Conservation (phyloP, 108 stramenopile species). For the Cyclotella distinguenda region DNA sequence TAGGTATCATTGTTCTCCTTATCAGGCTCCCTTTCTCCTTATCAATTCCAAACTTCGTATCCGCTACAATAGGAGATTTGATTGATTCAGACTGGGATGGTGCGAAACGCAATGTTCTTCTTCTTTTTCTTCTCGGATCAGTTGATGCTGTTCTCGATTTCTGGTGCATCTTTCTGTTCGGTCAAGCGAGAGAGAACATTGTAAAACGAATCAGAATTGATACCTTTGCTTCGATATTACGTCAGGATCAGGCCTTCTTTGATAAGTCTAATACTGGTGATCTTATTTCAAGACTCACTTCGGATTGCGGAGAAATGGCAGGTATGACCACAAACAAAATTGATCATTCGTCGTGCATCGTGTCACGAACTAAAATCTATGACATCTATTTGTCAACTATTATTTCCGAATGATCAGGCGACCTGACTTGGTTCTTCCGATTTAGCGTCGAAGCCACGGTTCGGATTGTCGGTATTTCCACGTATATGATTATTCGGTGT, state of each 20-base stretch:
- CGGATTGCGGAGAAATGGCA: constrained; percentile 88
- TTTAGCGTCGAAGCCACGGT: constrained; percentile 86
- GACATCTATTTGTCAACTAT: too few relatives aligned
- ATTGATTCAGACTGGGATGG: constrained; percentile 56
- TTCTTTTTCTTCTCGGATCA: constrained; percentile 77
- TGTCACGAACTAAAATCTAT: too few relatives aligned
- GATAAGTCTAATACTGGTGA: constrained; percentile 74
- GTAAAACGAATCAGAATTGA: constrained; percentile 75
- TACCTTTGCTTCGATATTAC: constrained; percentile 66
- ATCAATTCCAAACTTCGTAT: constrained; percentile 85
- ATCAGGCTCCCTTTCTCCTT: constrained; percentile 85
- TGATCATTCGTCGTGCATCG: too few relatives aligned
- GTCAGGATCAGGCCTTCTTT: constrained; percentile 83
- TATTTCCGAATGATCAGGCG: constrained; percentile 6
- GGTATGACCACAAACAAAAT: constrained; percentile 6
- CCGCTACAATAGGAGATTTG: constrained; percentile 73
- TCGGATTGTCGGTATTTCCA: constrained; percentile 76
- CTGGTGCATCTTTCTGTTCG: constrained; percentile 90
- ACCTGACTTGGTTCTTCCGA: constrained; percentile 91
- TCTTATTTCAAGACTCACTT: constrained; percentile 77
- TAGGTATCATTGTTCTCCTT: constrained; percentile 80
- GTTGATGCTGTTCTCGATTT: constrained; percentile 82
- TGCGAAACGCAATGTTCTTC: constrained; percentile 70
- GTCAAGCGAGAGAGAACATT: constrained; percentile 83
- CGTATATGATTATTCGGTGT: constrained; percentile 79